Percentiles rank a stretch among this genome's conserved stretches.
phyloP scores from a whole-genome alignment of 352 stramenopile genomes.

The Globisporangium sylvaticum region DNA sequence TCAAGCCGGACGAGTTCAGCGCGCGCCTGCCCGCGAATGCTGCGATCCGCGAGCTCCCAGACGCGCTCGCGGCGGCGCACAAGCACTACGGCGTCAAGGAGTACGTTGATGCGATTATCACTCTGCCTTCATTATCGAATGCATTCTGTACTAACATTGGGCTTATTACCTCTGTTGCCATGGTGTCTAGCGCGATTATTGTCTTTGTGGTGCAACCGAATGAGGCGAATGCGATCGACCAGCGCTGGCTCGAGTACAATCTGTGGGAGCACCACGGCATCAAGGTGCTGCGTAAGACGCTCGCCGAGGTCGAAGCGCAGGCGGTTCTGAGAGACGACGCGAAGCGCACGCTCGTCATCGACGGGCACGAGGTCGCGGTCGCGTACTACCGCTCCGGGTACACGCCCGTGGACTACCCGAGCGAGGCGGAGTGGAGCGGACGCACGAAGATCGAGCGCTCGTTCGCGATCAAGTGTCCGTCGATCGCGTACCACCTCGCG shows the following conservation, averaged over 20 bases:
- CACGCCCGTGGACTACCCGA: constrained; percentile 94
- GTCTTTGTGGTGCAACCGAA: constrained; percentile 91
- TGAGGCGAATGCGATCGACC: constrained; percentile 90
- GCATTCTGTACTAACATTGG: neutral
- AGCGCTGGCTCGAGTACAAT: constrained; percentile 92
- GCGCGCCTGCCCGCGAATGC: constrained; percentile 55
- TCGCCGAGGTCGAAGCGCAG: constrained; percentile 54
- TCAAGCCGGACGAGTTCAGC: constrained; percentile 32
- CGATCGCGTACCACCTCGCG: constrained; percentile 94
- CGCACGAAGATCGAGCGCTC: constrained; percentile 88
- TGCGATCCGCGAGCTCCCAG: constrained; percentile 65
- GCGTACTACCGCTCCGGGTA: constrained; percentile 97
- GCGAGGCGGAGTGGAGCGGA: constrained; percentile 87
- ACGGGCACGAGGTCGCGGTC: constrained; percentile 85
- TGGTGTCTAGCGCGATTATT: constrained; percentile 48
- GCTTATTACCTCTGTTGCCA: neutral
- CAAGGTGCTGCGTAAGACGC: constrained; percentile 67
- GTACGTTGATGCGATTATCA: constrained; percentile 28
- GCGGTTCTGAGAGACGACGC: constrained; percentile 32
- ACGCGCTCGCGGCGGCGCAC: constrained; percentile 60
- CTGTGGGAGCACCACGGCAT: constrained; percentile 84
- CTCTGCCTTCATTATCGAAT: neutral
- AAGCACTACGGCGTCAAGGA: constrained; percentile 64
- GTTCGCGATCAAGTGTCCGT: constrained; percentile 94
- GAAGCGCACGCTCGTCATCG: constrained; percentile 51